Base-by-base conservation (phyloP, 139 green algal species). In the Coelastrella sp. region DNA sequence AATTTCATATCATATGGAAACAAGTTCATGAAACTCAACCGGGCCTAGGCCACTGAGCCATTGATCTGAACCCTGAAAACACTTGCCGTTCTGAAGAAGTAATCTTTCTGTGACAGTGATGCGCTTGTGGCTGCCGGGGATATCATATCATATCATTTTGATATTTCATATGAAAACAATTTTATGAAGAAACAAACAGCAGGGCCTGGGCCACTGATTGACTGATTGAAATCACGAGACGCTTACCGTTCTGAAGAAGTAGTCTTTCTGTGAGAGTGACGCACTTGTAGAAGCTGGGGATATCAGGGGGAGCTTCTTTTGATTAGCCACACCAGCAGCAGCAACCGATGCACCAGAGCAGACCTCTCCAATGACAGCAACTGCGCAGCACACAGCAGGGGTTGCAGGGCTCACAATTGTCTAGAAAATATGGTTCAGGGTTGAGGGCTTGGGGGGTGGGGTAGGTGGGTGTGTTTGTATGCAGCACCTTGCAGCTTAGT, bases 311-410 rank as follows among this genome's bases (percentile, higher is more conserved):
- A 88, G 3, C 19, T 80, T 75, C 3, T 60, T 59, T 6, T 66
- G 7, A 56, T 8, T 22, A 5, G 83, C 83, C 7, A 88, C 68
- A 61, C 83, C 83, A 58, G 82, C 82, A 64, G 82, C 82, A 17
- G 84, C 84, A 54, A 89, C 73, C 3, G 84, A 83, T 14, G 84
- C 84, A 0, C 71, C 23, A 14, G 84, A 88, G 54, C 83, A 88
- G 54, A 88, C 16, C 68, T 88, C 83, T 3, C 83, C 83, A 19
- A 88, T 68, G 5, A 88, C 68, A 56, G 65, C 83, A 66, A 88
- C 83, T 80, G 80, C 79, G 73, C 14, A 73, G 65, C 32, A 47
- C 65, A 47, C 75, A 81, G 75, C 75, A 81, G 22, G 3, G 47
- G 7, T 22, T 56, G 6, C 73, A 79, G 73, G 6, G 14, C 3